phyloP scores from a whole-genome alignment of 176 grass and related monocot species.

The Otatea glauca region DNA sequence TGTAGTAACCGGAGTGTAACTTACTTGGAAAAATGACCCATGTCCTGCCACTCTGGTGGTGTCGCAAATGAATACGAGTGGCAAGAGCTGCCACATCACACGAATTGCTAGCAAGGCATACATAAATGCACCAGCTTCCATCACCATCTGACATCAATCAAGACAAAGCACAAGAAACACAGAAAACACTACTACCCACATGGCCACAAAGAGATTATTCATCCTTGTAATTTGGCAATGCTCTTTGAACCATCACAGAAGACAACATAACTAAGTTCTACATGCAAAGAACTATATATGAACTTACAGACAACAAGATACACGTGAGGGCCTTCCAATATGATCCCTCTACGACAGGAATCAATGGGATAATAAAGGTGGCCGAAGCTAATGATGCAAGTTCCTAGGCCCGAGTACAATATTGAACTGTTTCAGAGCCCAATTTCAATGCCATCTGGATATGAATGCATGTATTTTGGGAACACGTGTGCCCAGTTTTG shows the following conservation, averaged over 20 bases:
- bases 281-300: conserved; percentile 20
- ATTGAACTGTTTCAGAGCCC: conserved; percentile 15
- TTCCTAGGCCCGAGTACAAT: conserved; percentile 26
- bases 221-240: background rate
- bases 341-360: conserved; percentile 37
- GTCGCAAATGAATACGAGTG: no score
- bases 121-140: background rate
- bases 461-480: background rate
- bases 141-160: background rate
- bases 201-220: no score
- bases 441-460: conserved; percentile 36
- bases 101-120: no score
- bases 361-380: conserved; percentile 9
- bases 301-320: conserved; percentile 32
- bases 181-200: background rate
- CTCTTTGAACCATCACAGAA: background rate
- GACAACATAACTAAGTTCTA: conserved; percentile 30
- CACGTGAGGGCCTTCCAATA: conserved; percentile 27
- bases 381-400: background rate
- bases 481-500: conserved; percentile 7
- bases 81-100: no score
- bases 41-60: no score
- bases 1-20: no score
- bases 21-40: no score
- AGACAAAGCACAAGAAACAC: background rate